Evolutionary conservation across 495 filamentous ascomycete species (phyloP), one percentile per base, ranked within the genome.

Genomic region (Hypoxylon lienhwacheense): DNA sequence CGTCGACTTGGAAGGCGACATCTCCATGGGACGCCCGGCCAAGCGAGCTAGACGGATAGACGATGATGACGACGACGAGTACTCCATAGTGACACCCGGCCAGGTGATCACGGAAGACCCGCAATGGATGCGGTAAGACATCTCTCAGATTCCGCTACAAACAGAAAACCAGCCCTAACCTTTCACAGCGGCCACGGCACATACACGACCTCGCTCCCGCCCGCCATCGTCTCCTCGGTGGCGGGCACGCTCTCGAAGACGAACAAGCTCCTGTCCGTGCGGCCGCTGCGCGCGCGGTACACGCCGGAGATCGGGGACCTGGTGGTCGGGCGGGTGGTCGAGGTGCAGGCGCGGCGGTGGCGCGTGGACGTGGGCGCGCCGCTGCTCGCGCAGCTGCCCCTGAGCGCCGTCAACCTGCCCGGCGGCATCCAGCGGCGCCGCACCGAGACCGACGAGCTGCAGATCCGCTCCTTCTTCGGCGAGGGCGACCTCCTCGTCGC

Each of bases 241-340:
- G 89, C 90, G 4, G 93, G 93, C 64, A 91, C 84, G 14, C 71
- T 97, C 4, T 82, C 85, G 40, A 91, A 90, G 57, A 96, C 91
- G 49, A 98, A 98, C 79, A 98, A 97, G 70, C 81, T 98, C 3
- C 84, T 98, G 39, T 95, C 89, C 24, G 87, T 98, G 31, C 80
- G 81, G 2, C 91, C 93, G 0, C 77, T 98, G 1, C 87, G 90
- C 36, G 89, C 93, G n/a, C 87, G 95, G 28, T 98, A 98, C 73
- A 88, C 82, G 0, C 93, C 93, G 20, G 90, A 96, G 68, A 95
- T 98, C 54, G 93, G 93, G 50, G 93, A 98, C 71, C 78, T 97
- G 2, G 89, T 98, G 3, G 85, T 98, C 4, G 95, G 93, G 29
- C 85, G 93, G 50, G 96, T 98, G 58, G 83, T 92, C 53, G 87